These are phyloP conservation scores for Ustilago tritici DNA, from an alignment of 1,284 basidiomycete genomes.

Conservation along the genomic window DNA sequence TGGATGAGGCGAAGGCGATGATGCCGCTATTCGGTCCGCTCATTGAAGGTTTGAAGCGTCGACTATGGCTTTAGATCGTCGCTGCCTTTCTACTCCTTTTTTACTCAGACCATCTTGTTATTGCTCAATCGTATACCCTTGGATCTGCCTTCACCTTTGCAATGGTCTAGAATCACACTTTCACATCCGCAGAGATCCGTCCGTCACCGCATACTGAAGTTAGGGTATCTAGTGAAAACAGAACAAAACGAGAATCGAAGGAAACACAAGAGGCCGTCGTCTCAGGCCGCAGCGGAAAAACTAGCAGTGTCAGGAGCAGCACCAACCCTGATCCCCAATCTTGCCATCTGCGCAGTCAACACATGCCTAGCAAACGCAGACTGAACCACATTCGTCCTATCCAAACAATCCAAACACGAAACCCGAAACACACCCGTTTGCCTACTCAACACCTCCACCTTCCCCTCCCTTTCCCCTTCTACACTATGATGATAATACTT, in stretches of 20 bases:
- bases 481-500: constrained; percentile 71
- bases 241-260: neutral
- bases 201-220: neutral
- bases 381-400: constrained; percentile 96
- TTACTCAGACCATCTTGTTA: neutral
- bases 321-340: constrained; percentile 37
- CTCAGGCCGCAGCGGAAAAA: constrained; percentile 1
- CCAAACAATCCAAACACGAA: constrained; percentile 95
- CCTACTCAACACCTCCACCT: constrained; percentile 20
- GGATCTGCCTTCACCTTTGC: neutral
- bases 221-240: neutral
- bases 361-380: constrained; percentile 89
- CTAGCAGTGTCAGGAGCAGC: neutral
- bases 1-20: constrained; percentile 61
- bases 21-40: constrained; percentile 56
- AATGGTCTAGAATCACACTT: neutral
- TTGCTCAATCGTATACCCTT: constrained; percentile 17
- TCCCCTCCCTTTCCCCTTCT: constrained; percentile 74
- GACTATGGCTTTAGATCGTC: constrained; percentile 56
- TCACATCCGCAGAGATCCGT: neutral
- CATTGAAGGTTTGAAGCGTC: constrained; percentile 61
- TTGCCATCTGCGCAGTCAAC: constrained; percentile 76
- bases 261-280: neutral
- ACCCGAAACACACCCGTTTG: constrained; percentile 92
- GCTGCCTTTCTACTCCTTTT: too few species aligned